A percentile compares a stretch with the other conserved stretches of the same genome.
Evolutionary conservation across 2,329 filamentous ascomycete species (phyloP).

Genomic region (Colletotrichum aenigma): DNA sequence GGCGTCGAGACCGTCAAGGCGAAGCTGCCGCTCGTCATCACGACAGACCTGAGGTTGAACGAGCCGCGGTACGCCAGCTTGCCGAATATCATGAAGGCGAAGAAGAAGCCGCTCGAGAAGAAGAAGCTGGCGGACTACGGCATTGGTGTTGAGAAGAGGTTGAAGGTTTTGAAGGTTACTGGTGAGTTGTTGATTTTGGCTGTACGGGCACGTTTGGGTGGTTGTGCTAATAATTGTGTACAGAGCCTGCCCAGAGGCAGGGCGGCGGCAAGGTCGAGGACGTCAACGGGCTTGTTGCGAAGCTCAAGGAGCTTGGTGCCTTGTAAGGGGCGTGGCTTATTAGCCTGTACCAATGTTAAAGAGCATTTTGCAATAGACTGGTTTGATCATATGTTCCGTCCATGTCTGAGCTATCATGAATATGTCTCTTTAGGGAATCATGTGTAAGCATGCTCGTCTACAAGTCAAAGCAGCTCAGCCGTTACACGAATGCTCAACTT

Average conservation of each 20-base stretch:
- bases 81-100: conserved; percentile 99
- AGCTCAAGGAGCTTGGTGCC: conserved; percentile 95
- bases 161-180: conserved; percentile 90
- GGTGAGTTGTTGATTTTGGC: conserved; percentile 55
- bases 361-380: conserved; percentile 7
- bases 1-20: conserved; percentile 88
- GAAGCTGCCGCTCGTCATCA: conserved; percentile 90
- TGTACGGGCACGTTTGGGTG: background rate
- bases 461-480: background rate
- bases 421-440: background rate
- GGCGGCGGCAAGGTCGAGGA: conserved; percentile 97
- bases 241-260: conserved; percentile 85
- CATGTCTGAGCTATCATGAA: background rate
- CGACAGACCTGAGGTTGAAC: conserved; percentile 92
- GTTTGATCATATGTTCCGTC: background rate
- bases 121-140: conserved; percentile 84
- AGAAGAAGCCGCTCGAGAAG: conserved; percentile 99
- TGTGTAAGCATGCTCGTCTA: background rate
- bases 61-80: conserved; percentile 93
- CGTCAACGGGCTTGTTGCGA: conserved; percentile 91
- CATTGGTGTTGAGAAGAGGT: conserved; percentile 72
- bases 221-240: conserved; percentile 8
- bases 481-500: background rate
- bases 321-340: conserved; percentile 55
- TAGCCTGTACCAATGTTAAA: conserved; percentile 1